phyloP scores from a whole-genome alignment of 768 basidiomycete genomes.

The Amanita rubescens region DNA sequence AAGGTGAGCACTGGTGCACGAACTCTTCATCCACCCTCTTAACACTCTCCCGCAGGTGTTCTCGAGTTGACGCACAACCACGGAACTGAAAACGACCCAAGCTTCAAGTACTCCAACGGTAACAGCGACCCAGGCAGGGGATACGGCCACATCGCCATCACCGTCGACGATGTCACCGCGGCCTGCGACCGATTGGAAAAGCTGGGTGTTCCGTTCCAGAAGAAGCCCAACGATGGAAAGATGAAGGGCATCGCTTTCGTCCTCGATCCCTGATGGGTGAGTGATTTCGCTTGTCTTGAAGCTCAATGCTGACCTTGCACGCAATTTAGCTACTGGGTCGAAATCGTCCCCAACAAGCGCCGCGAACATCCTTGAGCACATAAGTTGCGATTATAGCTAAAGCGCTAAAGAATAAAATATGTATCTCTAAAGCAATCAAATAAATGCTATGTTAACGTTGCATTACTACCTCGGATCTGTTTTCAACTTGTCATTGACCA shows the following conservation, averaged over 20 bases:
- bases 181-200: slow-evolving; percentile 81
- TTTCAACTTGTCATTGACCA: slow-evolving; percentile 72
- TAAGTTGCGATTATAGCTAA: too few relatives aligned
- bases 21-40: too few relatives aligned
- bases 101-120: slow-evolving; percentile 76
- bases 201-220: slow-evolving; percentile 81
- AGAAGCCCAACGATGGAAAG: slow-evolving; percentile 75
- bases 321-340: slow-evolving; percentile 17
- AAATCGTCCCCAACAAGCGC: slow-evolving; percentile 7
- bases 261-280: slow-evolving; percentile 79
- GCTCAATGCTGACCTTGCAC: neutral
- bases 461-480: slow-evolving; percentile 12
- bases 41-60: slow-evolving; percentile 52
- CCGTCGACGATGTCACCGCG: slow-evolving; percentile 73
- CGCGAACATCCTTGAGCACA: neutral
- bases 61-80: slow-evolving; percentile 88
- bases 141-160: slow-evolving; percentile 87
- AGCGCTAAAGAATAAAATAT: too few relatives aligned
- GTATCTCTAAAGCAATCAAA: neutral
- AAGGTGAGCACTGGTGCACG: slow-evolving; percentile 45
- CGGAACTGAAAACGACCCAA: slow-evolving; percentile 75
- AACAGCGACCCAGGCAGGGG: slow-evolving; percentile 76
- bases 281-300: slow-evolving; percentile 9
- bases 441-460: neutral
- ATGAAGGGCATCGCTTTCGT: slow-evolving; percentile 84